phyloP scores from a whole-genome alignment of 257 asterid genomes.

The Anisodus tanguticus region DNA sequence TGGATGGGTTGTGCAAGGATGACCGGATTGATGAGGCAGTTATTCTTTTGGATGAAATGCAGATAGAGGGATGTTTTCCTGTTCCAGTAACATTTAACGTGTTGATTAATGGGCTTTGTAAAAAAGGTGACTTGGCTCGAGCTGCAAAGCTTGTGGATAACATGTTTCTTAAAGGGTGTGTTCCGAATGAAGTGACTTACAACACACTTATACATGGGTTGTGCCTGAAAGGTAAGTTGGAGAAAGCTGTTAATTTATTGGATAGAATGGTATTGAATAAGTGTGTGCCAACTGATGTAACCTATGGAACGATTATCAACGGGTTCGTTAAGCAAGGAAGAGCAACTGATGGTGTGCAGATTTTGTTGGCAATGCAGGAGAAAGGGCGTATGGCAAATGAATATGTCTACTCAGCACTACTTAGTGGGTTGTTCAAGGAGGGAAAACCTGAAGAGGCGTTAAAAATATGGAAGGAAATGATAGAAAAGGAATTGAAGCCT shows the following conservation, averaged over 20 bases:
- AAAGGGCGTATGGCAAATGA: conserved; percentile 64
- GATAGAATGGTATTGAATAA: conserved; percentile 68
- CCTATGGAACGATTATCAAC: conserved; percentile 80
- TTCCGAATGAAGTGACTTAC: conserved; percentile 84
- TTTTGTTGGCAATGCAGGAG: conserved; percentile 71
- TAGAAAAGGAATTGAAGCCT: conserved; percentile 65
- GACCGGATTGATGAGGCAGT: conserved; percentile 84
- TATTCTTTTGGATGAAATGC: conserved; percentile 94
- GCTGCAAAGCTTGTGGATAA: conserved; percentile 81
- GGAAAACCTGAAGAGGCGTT: conserved; percentile 68
- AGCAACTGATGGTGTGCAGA: conserved; percentile 62
- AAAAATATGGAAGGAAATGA: conserved; percentile 65
- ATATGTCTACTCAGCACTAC: conserved; percentile 73
- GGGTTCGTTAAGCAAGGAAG: conserved; percentile 80
- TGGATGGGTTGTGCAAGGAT: conserved; percentile 95
- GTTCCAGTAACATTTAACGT: conserved; percentile 69
- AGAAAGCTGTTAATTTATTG: conserved; percentile 76
- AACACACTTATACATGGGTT: conserved; percentile 92
- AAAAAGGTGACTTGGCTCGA: conserved; percentile 74
- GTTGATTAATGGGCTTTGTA: conserved; percentile 85
- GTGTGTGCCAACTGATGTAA: conserved; percentile 66
- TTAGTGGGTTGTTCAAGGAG: conserved; percentile 84
- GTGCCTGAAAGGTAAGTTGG: conserved; percentile 83
- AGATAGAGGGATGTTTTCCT: conserved; percentile 78
- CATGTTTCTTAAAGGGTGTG: conserved; percentile 91